These are phyloP conservation scores for Platismatia glauca DNA, from an alignment of 495 filamentous ascomycete species.

Conservation along the genomic window DNA sequence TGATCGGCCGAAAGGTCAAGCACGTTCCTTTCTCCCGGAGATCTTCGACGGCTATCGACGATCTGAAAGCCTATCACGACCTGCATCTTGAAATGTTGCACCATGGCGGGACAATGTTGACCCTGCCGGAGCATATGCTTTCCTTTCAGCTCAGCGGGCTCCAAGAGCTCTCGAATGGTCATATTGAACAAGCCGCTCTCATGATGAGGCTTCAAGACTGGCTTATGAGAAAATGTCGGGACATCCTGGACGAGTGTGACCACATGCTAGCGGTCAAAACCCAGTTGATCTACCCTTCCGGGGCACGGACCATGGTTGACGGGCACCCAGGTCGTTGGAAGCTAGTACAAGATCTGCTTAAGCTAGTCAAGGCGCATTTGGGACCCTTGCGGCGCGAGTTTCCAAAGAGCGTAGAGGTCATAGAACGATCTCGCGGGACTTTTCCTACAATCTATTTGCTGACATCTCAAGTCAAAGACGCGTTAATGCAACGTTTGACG, in stretches of 20 bases:
- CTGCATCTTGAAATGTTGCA: constrained; percentile 41
- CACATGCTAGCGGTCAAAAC: constrained; percentile 53
- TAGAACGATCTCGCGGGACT: constrained; percentile 22
- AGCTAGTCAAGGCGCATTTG: constrained; percentile 31
- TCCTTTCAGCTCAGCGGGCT: constrained; percentile 60
- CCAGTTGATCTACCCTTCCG: constrained; percentile 62
- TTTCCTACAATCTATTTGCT: constrained; percentile 42
- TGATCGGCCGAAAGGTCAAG: constrained; percentile 49
- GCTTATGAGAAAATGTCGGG: constrained; percentile 35
- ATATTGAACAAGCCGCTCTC: constrained; percentile 22
- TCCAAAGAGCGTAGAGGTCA: constrained; percentile 35
- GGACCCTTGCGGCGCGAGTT: constrained; percentile 21
- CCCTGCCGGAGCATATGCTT: constrained; percentile 61
- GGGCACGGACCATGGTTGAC: constrained; percentile 46
- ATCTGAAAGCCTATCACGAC: constrained; percentile 26
- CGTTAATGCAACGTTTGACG: constrained; percentile 23
- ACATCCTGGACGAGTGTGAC: constrained; percentile 60
- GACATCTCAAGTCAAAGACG: constrained; percentile 26
- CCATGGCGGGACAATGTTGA: constrained; percentile 45
- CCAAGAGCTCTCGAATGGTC: constrained; percentile 35
- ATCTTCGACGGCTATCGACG: constrained; percentile 26
- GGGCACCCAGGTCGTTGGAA: constrained; percentile 51
- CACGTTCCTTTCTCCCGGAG: constrained; percentile 55
- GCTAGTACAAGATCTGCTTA: constrained; percentile 47
- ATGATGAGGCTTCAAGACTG: constrained; percentile 37